Base-by-base conservation (phyloP, 352 stramenopile genomes). In the Bremia lactucae region DNA sequence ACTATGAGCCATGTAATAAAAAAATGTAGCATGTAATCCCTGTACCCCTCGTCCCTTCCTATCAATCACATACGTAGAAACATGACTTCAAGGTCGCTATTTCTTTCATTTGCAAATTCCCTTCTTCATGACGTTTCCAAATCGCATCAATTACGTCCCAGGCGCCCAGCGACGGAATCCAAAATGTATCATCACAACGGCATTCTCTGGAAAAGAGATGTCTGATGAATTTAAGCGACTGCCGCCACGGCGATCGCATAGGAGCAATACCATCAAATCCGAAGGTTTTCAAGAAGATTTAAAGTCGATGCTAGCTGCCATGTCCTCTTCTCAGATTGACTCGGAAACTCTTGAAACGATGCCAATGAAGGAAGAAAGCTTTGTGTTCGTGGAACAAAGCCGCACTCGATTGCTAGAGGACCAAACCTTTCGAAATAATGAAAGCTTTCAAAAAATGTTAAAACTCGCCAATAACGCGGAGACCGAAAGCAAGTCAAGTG, bases 121-220 rank as follows among this genome's bases (percentile, higher is more conserved):
- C 49, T 0, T 11, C n/a, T 13, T 18, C 40, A 87, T 84, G 72
- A 79, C 74, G 55, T 62, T 85, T 14, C 72, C 74, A 13, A 84
- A 85, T 48, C 69, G 64, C 28, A 3, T 31, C 36, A 59, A 62
- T 38, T 87, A 84, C 59, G 55, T 41, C 13, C 59, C 64, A 10
- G 63, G 66, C 20, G 62, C 76, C 31, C 65, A 70, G 46, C 60
- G 63, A 20, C 34, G 34, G 35, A 43, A 63, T 36, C 51, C 34
- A 10, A 73, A 73, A 41, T 55, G 46, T 42, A 9, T 31, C 14
- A 23, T 43, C 16, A 23, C 24, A 11, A 34, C 37, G 20, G n/a
- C 29, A 40, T 36, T 42, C 10, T 24, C 16, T 22, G 23, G 16
- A 8, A 38, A 49, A 28, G 29, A 11, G 10, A 22, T 14, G 11